Base-by-base conservation (phyloP, 192 early-diverging fungal species). In the Allomyces macrogynus region DNA sequence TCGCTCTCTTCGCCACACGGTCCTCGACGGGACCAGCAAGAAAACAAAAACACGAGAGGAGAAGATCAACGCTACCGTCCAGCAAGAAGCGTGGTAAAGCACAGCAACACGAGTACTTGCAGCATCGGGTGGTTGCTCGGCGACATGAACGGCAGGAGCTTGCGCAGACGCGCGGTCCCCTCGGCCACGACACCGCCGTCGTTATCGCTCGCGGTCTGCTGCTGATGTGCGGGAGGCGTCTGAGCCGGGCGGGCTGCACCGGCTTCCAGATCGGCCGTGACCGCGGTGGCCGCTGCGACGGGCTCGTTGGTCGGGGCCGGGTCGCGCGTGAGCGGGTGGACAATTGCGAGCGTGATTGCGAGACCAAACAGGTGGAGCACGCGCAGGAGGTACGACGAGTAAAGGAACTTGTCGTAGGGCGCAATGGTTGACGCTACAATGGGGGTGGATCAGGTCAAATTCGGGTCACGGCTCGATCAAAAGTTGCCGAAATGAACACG, bases 111-210 rank as follows among this genome's bases (percentile, higher is more conserved):
- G 44, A 86, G 74, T 20, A 87, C 63, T 70, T 90, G 84, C 26
- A 93, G 73, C 43, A 68, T 65, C 4, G 62, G 40, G 27, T 82
- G 75, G n/a, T 78, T 71, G 0, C 76, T 75, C 7, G 95, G 93
- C 81, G 89, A 93, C 32, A 95, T 77, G 68, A 86, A 95, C 5
- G 93, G 95, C 60, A 86, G 32, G 4, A 97, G 73, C 16, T 78
- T 78, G 57, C 73, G 66, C 62, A 91, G 72, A 69, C 23, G 23
- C 27, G 10, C 40, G 24, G 10, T 5, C 63, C 61, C 40, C 9
- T 32, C 42, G 12, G 49, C 49, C 16, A 57, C 49, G 49, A 57
- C 49, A 57, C 49, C 12, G 12, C 49, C 49, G 49, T n/a, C 49
- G 24, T 64, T 14, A 11, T 40, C 42, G 24, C 11, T 11, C 0